Conservation (phyloP, 805 yeast species). For the fission yeast (Schizosaccharomyces pombe) region DNA sequence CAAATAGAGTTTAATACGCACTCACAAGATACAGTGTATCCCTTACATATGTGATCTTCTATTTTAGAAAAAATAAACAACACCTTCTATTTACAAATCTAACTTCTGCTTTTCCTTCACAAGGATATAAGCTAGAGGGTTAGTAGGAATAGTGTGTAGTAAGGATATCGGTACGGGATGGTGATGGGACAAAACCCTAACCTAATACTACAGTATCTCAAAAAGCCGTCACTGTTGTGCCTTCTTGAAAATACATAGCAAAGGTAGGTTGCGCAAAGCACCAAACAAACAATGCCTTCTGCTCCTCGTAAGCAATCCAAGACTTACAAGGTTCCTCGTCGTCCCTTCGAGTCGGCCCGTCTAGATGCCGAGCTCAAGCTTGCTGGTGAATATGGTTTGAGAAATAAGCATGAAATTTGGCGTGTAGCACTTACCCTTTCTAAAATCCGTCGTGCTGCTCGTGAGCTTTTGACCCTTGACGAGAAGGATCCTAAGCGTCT, state of each 20-base stretch:
- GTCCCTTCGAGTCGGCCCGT: conserved; percentile 89
- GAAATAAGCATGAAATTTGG: conserved; percentile 99
- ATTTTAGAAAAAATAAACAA: no score
- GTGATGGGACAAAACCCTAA: background rate
- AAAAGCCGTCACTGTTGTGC: background rate
- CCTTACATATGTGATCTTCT: no score
- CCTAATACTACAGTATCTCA: background rate
- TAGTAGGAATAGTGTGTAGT: no score
- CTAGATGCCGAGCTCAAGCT: conserved; percentile 89
- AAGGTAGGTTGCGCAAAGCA: background rate
- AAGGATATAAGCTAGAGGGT: no score
- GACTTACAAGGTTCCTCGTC: conserved; percentile 88
- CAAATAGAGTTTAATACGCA: no score
- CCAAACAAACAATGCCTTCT: conserved; percentile 17
- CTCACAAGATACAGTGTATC: no score
- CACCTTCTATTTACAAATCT: no score
- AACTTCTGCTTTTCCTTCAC: no score
- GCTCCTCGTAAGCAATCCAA: conserved; percentile 98
- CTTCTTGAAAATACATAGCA: background rate
- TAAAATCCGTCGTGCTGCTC: conserved; percentile 99
- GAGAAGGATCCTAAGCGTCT: conserved; percentile 99
- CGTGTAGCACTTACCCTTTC: conserved; percentile 98
- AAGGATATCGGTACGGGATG: no score
- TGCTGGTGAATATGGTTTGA: conserved; percentile 98
- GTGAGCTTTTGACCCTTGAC: conserved; percentile 98